Evolutionary conservation across 2,329 filamentous ascomycete genomes (phyloP).

Genomic region (Alternaria brassicae): DNA sequence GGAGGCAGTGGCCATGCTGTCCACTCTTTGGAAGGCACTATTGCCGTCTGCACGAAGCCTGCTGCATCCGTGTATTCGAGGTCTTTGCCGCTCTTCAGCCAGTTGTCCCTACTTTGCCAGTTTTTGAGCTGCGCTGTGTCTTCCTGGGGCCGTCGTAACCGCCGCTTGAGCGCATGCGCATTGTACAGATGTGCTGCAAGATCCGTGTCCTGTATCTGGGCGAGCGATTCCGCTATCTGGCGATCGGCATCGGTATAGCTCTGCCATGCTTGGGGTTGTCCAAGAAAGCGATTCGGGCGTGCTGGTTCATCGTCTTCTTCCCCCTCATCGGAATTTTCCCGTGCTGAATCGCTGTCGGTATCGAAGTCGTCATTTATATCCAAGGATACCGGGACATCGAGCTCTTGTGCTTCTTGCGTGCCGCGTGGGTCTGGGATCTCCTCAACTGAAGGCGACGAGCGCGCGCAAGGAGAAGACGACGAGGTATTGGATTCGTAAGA

Average conservation of each 20-base stretch:
- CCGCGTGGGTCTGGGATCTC: conserved; percentile 3
- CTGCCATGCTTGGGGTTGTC: conserved; percentile 71
- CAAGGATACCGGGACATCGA: neutral
- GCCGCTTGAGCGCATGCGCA: conserved; percentile 70
- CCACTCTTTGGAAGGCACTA: conserved; percentile 67
- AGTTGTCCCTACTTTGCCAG: conserved; percentile 53
- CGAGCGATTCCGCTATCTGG: conserved; percentile 67
- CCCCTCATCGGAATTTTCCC: conserved; percentile 3
- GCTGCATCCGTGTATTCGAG: conserved; percentile 34
- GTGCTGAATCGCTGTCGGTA: conserved; percentile 25
- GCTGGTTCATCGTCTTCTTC: conserved; percentile 17
- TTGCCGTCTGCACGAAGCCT: conserved; percentile 42
- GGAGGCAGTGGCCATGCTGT: conserved; percentile 82
- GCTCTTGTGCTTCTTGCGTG: conserved; percentile 22
- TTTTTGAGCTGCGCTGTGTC: conserved; percentile 25
- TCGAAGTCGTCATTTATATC: conserved; percentile 25
- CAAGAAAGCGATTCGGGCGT: conserved; percentile 74
- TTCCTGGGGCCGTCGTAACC: conserved; percentile 35
- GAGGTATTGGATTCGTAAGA: conserved; percentile 23
- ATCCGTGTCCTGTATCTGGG: conserved; percentile 69
- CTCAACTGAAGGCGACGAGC: conserved; percentile 14
- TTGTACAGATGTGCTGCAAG: conserved; percentile 81
- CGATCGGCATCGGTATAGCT: conserved; percentile 68
- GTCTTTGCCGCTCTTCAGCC: conserved; percentile 46
- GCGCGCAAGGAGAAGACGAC: conserved; percentile 5